Evolutionary conservation across 306 rosid genomes (phyloP).

Genomic region (Canavalia ensiformis): DNA sequence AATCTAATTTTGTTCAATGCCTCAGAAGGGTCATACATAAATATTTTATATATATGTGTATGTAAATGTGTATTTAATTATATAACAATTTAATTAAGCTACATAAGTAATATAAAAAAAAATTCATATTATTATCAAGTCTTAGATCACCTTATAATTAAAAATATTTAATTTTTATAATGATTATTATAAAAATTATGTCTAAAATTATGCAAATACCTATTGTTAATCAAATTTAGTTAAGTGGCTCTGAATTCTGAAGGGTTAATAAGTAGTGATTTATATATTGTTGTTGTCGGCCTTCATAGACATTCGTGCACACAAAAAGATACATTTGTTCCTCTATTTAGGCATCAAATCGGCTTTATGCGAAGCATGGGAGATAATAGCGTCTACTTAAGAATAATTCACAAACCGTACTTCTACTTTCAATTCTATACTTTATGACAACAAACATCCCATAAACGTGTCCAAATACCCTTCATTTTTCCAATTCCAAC

Average conservation of each 20-base stretch:
- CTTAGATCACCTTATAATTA: too few species aligned
- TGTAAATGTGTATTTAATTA: too few species aligned
- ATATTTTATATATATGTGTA: too few species aligned
- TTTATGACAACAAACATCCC: not conserved
- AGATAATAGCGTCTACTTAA: constrained; percentile 38
- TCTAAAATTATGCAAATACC: not conserved
- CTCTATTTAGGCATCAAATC: constrained; percentile 10
- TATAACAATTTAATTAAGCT: too few species aligned
- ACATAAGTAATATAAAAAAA: too few species aligned
- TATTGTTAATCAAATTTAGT: not conserved
- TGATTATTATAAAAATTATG: too few species aligned
- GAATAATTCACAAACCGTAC: not conserved
- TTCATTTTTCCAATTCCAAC: not conserved
- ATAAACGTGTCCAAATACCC: not conserved
- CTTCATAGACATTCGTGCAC: constrained; percentile 16
- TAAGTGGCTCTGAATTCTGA: not conserved
- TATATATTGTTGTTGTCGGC: constrained; percentile 34
- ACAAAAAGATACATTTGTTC: constrained; percentile 24
- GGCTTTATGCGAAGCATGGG: constrained; percentile 28
- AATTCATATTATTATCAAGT: too few species aligned
- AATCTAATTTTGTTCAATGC: not conserved
- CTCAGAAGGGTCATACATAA: too few species aligned
- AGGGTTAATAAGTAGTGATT: constrained; percentile 27
- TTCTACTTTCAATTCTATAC: too few species aligned
- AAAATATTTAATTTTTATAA: too few species aligned